phyloP scores from a whole-genome alignment of 139 green algal species.

The Chlorella sp. region DNA sequence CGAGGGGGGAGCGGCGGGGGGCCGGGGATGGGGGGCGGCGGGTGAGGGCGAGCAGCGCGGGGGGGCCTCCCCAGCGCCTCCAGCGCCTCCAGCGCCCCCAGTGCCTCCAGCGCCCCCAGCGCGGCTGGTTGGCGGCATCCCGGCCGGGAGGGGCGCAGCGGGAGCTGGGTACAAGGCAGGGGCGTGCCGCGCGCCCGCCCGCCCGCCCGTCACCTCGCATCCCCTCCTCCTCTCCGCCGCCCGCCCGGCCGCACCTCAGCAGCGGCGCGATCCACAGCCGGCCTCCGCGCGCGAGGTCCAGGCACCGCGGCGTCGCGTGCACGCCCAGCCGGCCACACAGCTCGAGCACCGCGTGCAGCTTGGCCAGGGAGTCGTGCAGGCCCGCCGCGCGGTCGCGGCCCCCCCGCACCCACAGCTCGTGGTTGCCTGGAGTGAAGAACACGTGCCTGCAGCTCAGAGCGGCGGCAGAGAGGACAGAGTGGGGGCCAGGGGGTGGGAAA shows the following conservation, averaged over 20 bases:
- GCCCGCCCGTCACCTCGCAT: too few species aligned
- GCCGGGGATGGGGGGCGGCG: background rate
- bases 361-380: constrained; percentile 31
- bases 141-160: too few species aligned
- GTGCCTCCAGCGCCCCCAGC: background rate
- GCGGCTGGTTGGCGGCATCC: too few species aligned
- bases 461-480: too few species aligned
- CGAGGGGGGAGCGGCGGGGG: background rate
- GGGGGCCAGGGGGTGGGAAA: too few species aligned
- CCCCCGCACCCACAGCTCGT: constrained; percentile 61
- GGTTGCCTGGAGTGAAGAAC: constrained; percentile 75
- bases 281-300: too few species aligned
- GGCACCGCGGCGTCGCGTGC: constrained; percentile 1
- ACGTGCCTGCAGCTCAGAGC: too few species aligned
- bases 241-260: too few species aligned
- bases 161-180: too few species aligned
- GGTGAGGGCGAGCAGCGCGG: background rate
- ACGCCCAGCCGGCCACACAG: constrained; percentile 56
- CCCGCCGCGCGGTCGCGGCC: constrained; percentile 7
- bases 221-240: constrained; percentile 19
- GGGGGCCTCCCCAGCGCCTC: too few species aligned
- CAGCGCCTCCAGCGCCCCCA: background rate
- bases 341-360: constrained; percentile 49
- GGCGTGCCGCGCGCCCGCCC: too few species aligned
- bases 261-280: constrained; percentile 61